Evolutionary conservation across 768 basidiomycete genomes (phyloP), one percentile per base, ranked within the genome.

Genomic region (Pleurotus cornucopiae): DNA sequence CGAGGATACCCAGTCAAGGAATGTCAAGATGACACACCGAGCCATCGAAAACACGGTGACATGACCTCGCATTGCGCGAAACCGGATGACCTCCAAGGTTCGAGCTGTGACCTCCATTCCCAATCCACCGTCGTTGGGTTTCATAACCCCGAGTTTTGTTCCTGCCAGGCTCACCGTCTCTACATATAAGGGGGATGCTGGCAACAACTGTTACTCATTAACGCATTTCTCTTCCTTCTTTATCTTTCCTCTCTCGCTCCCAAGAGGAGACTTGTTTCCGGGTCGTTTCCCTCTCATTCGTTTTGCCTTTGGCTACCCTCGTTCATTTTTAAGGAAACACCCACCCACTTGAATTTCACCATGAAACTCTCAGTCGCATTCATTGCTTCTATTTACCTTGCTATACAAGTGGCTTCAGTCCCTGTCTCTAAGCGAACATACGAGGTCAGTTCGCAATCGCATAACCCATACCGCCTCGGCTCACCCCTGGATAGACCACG

Each of bases 381-480:
- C 21, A 23, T 53, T 25, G 39, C 51, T 11, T 37, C 51, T 3
- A 13, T 53, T 18, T 41, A 39, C 23, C 23, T 53, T 14, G 51
- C 51, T 13, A 23, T 41, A 1, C 51, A 53, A 7, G 51, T 53
- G 16, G 39, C 51, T 41, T 53, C 51, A 1, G 37, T 53, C 39
- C 51, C 51, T 21, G 18, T 53, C 25, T 21, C n/a, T 21, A 53
- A 53, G 51, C 51, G 51, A 41, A 53, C 51, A 14, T 53, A 53
- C 39, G 37, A 53, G 51, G 51, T 53, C 9, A 25, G 20, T 16
- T 51, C 38, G 13, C n/a, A 37, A 12, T 41, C 12, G 9, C 30
- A 3, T 34, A 34, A 11, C 30, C 30, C 30, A 34, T 34, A 34
- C 30, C 30, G 30, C 30, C 9, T 34, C 30, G 11, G 30, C 30